These are phyloP conservation scores for Cercospora sp. DNA, from an alignment of 2,329 filamentous ascomycete genomes.

Conservation along the genomic window DNA sequence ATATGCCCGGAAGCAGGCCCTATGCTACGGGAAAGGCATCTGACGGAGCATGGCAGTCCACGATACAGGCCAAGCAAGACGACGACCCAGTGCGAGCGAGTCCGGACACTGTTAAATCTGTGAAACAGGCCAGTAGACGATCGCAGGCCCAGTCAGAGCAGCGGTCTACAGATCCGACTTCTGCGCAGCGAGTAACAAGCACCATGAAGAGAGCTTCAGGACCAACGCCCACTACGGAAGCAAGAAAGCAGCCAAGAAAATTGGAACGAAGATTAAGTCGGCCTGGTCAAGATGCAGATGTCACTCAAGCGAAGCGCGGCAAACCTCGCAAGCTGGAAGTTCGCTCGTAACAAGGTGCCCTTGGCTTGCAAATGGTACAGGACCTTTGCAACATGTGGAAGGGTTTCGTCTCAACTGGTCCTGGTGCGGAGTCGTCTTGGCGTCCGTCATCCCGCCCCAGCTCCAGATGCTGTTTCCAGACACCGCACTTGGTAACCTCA, in stretches of 20 bases:
- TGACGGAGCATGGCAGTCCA: slow-evolving; percentile 17
- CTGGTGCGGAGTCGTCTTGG: not conserved
- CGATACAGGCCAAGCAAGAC: slow-evolving; percentile 5
- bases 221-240: not conserved
- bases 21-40: slow-evolving; percentile 8
- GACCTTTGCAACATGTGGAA: not conserved
- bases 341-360: slow-evolving; percentile 4
- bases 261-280: slow-evolving; percentile 19
- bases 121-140: slow-evolving; percentile 13
- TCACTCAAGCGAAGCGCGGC: not conserved
- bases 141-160: not conserved
- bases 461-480: slow-evolving; percentile 11
- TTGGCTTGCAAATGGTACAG: not conserved
- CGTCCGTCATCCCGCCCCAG: slow-evolving; percentile 4
- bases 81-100: slow-evolving; percentile 13
- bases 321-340: slow-evolving; percentile 23
- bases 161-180: not conserved
- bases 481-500: not conserved
- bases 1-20: slow-evolving; percentile 16
- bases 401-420: not conserved
- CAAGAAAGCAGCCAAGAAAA: slow-evolving; percentile 26
- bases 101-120: slow-evolving; percentile 13
- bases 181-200: not conserved
- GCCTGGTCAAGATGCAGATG: not conserved
- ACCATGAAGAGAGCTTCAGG: not conserved